Conservation (phyloP, 768 basidiomycete genomes). For the Pleurotus sapidus region DNA sequence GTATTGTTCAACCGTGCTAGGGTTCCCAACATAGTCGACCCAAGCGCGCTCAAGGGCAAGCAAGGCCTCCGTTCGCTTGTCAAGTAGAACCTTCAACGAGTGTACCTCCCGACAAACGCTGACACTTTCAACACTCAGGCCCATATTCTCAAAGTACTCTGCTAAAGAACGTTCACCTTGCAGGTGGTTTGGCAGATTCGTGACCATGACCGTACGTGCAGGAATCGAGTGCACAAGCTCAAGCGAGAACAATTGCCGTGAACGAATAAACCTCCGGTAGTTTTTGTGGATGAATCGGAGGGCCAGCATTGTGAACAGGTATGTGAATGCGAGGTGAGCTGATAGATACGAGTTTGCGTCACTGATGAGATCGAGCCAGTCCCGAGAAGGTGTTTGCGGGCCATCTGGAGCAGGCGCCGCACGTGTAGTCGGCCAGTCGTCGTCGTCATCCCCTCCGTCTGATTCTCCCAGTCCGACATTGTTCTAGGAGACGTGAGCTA, state of each 20-base stretch:
- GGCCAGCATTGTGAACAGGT: conserved; percentile 85
- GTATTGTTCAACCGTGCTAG: conserved; percentile 80
- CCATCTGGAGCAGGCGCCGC: conserved; percentile 25
- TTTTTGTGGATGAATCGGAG: conserved; percentile 87
- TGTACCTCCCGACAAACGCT: conserved; percentile 84
- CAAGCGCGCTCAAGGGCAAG: conserved; percentile 80
- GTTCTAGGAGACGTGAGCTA: conserved; percentile 3
- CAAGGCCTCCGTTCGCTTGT: conserved; percentile 77
- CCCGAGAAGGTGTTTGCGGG: conserved; percentile 32
- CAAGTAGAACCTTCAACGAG: conserved; percentile 66
- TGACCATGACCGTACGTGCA: conserved; percentile 89
- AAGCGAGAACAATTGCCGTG: conserved; percentile 90
- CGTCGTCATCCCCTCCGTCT: conserved; percentile 42
- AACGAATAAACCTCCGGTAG: conserved; percentile 83
- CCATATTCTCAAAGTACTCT: conserved; percentile 92
- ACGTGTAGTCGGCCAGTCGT: conserved; percentile 35
- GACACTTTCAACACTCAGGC: conserved; percentile 87
- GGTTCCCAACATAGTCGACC: conserved; percentile 93
- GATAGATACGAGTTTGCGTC: conserved; percentile 89
- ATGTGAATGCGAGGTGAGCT: conserved; percentile 90
- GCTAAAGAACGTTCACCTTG: conserved; percentile 83
- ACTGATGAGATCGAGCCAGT: conserved; percentile 88
- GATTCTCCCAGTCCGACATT: conserved; percentile 9
- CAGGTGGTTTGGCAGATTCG: conserved; percentile 79
- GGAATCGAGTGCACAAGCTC: conserved; percentile 95